Base-by-base conservation (phyloP, 441 rosid species). In the Gossypium schwendimanii region DNA sequence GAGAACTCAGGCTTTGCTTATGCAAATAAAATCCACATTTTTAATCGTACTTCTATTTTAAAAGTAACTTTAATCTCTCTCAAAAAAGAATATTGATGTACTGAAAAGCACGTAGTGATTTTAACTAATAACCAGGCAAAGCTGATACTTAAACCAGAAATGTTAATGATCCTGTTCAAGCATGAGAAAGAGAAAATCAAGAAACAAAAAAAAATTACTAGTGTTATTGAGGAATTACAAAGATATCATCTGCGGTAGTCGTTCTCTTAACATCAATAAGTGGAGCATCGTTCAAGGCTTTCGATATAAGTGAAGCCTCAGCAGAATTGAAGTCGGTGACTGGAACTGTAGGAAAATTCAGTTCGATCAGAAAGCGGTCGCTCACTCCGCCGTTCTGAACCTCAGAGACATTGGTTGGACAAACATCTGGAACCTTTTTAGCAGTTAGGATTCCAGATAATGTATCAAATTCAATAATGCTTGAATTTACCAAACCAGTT, bases 361-460 rank as follows among this genome's bases (percentile, higher is more conserved):
- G 59, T 69, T 91, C 93, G 6, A 93, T 76, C 26, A 80, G 79
- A 36, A 78, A 86, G 73, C 68, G 2, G 0, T 73, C 76, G 12
- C 77, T 69, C 7, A 67, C 77, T 79, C 73, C 84, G 17, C 79
- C 82, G 0, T 72, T 83, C 71, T 72, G 77, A 47, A 21, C 10
- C 5, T 60, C 50, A 0, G 72, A 75, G 53, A 10, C 73, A 45
- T 69, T 2, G 31, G 53, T 23, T 18, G 66, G 26, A 70, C 73
- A 24, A 31, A 18, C 54, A 58, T 73, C 78, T 0, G 74, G 74
- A 76, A 89, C 76, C 62, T 73, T 85, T 57, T 85, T 87, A 1
- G 97, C 97, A 15, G 77, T 84, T 10, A 93, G 82, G 80, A 88
- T 71, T 49, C 96, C 91, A 4, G 98, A 89, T 23, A 73, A 79